These are phyloP conservation scores for Nemophila menziesii DNA, from an alignment of 257 asterid species.

Conservation along the genomic window DNA sequence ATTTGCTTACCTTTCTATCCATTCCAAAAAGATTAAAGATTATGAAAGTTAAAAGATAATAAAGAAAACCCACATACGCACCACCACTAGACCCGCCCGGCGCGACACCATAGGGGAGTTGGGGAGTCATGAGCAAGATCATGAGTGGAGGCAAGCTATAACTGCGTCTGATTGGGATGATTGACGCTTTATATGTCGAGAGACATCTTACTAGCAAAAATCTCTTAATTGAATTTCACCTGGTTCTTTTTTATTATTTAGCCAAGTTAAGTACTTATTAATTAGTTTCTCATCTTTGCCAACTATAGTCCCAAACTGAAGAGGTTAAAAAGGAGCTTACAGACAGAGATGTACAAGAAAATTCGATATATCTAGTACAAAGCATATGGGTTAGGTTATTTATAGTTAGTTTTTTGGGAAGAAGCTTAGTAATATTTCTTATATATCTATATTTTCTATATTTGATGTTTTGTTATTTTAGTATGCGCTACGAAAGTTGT, in stretches of 20 bases:
- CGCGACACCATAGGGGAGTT: too few relatives aligned
- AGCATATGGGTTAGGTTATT: slow-evolving; percentile 93
- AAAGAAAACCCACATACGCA: too few relatives aligned
- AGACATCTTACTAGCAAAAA: slow-evolving; percentile 75
- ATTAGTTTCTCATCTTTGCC: slow-evolving; percentile 2
- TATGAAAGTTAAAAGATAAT: too few relatives aligned
- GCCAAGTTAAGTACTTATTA: background rate
- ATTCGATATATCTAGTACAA: slow-evolving; percentile 66
- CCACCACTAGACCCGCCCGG: too few relatives aligned
- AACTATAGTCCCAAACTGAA: slow-evolving; percentile 57
- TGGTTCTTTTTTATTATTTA: slow-evolving; percentile 51
- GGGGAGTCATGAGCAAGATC: slow-evolving; percentile 62
- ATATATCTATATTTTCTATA: background rate
- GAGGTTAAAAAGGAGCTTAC: slow-evolving; percentile 83
- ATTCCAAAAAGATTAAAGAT: too few relatives aligned
- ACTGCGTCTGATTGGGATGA: slow-evolving; percentile 99
- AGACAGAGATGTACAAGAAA: slow-evolving; percentile 71
- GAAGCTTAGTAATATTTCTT: background rate
- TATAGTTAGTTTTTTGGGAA: too few relatives aligned
- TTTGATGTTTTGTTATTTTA: slow-evolving; percentile 22
- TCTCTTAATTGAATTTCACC: slow-evolving; percentile 91
- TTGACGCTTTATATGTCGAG: slow-evolving; percentile 94
- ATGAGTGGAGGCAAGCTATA: slow-evolving; percentile 98
- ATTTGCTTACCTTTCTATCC: too few relatives aligned
- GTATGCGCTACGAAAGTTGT: slow-evolving; percentile 92